Percentiles rank a stretch among this genome's conserved stretches.
phyloP scores from a whole-genome alignment of 164 flowering plant genomes.

The Warburgia ugandensis region DNA sequence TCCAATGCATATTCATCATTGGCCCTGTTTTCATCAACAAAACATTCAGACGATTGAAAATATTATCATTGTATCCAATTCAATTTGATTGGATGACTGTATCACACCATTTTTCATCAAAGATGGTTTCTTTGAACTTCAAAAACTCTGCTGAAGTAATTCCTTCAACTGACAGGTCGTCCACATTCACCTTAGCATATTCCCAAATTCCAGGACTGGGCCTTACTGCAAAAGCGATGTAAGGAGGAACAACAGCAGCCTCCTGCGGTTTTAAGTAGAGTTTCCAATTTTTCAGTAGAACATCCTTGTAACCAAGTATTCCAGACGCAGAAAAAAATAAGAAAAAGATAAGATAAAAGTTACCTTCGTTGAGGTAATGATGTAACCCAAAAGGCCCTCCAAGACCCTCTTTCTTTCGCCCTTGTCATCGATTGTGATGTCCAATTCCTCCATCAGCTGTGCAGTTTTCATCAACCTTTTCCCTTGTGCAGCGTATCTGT shows the following conservation, averaged over 20 bases:
- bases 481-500: conserved; percentile 50
- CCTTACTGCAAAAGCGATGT: conserved; percentile 72
- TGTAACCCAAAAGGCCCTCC: conserved; percentile 74
- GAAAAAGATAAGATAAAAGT: too few relatives aligned
- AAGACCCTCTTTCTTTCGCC: conserved; percentile 47
- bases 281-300: too few relatives aligned
- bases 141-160: conserved; percentile 61
- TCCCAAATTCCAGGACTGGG: conserved; percentile 94
- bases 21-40: conserved; percentile 61
- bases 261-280: conserved; percentile 51
- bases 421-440: conserved; percentile 59
- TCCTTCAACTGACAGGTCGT: conserved; percentile 54
- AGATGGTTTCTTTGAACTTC: conserved; percentile 65
- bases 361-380: conserved; percentile 75
- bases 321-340: background rate
- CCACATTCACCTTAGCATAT: conserved; percentile 62
- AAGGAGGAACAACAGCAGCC: conserved; percentile 87
- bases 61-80: background rate
- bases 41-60: background rate
- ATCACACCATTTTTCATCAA: conserved; percentile 65
- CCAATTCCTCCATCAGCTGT: conserved; percentile 62
- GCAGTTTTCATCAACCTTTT: conserved; percentile 60
- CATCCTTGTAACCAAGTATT: too few relatives aligned
- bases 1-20: conserved; percentile 81
- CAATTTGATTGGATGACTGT: background rate